Conservation (phyloP, 805 yeast genomes). For the Ogataea nonfermentans region DNA sequence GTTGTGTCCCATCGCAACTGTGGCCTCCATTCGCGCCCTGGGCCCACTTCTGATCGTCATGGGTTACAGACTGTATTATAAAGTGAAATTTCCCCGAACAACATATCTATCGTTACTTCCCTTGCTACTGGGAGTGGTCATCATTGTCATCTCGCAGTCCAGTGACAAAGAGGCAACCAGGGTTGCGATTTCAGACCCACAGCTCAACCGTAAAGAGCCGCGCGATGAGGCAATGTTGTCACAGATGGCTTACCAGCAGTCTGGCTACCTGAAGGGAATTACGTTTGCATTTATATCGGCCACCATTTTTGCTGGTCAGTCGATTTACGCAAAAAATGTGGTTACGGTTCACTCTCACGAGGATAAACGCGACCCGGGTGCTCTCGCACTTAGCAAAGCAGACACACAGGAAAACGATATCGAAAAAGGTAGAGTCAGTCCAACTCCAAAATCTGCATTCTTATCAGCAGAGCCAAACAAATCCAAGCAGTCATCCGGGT, state of each 20-base stretch:
- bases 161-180: conserved; percentile 17
- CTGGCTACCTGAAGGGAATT: conserved; percentile 55
- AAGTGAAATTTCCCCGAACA: conserved; percentile 46
- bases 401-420: conserved; percentile 2
- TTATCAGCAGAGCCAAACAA: neutral
- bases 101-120: conserved; percentile 55
- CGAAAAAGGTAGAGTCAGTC: conserved; percentile 6
- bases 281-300: conserved; percentile 65
- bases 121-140: conserved; percentile 49
- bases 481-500: conserved; percentile 2
- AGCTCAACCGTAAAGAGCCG: conserved; percentile 10
- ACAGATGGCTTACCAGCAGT: conserved; percentile 7
- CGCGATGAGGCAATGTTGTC: conserved; percentile 7
- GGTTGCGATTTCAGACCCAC: conserved; percentile 16
- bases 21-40: conserved; percentile 66
- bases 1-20: conserved; percentile 64
- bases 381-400: conserved; percentile 14
- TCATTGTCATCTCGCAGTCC: conserved; percentile 41
- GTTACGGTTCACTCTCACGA: conserved; percentile 45
- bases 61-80: conserved; percentile 51
- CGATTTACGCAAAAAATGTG: conserved; percentile 81
- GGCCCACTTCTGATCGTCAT: conserved; percentile 60
- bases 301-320: conserved; percentile 77
- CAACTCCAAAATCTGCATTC: too few species aligned
- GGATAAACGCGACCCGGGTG: conserved; percentile 13